These are phyloP conservation scores for Debaryomycetaceae sp. DNA, from an alignment of 1,139 yeast genomes.

Conservation along the genomic window DNA sequence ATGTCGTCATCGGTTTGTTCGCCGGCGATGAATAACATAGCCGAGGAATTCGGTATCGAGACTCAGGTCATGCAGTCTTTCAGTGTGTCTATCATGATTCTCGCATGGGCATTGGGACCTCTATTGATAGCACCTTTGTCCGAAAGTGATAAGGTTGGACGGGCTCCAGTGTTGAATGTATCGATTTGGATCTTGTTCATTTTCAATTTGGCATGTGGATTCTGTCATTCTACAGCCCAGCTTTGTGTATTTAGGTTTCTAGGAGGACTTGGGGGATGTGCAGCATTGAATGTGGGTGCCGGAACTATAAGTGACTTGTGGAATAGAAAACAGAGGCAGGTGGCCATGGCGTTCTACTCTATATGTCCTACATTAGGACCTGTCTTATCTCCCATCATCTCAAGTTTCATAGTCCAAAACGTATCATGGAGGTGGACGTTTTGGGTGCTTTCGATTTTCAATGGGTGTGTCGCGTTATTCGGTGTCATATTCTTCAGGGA, in stretches of 20 bases:
- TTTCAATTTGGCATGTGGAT: constrained; percentile 59
- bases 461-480: constrained; percentile 42
- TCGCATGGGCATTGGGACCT: constrained; percentile 65
- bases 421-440: constrained; percentile 59
- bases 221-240: constrained; percentile 50
- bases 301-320: constrained; percentile 66
- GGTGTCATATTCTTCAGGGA: constrained; percentile 49
- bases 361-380: constrained; percentile 52
- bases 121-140: constrained; percentile 58
- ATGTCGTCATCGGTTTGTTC: constrained; percentile 58
- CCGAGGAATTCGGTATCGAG: constrained; percentile 38
- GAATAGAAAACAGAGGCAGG: constrained; percentile 47
- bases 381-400: constrained; percentile 31
- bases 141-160: constrained; percentile 50
- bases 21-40: constrained; percentile 51
- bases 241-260: constrained; percentile 55
- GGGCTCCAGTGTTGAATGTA: constrained; percentile 46
- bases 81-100: constrained; percentile 54
- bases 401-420: constrained; percentile 23
- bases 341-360: constrained; percentile 58
- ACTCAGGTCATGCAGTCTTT: constrained; percentile 39
- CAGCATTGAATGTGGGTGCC: constrained; percentile 69
- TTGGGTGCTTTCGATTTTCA: constrained; percentile 54
- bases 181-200: constrained; percentile 49
- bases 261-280: constrained; percentile 65